Base-by-base conservation (phyloP, 2,329 filamentous ascomycete species). In the Leptodontidium sp. region DNA sequence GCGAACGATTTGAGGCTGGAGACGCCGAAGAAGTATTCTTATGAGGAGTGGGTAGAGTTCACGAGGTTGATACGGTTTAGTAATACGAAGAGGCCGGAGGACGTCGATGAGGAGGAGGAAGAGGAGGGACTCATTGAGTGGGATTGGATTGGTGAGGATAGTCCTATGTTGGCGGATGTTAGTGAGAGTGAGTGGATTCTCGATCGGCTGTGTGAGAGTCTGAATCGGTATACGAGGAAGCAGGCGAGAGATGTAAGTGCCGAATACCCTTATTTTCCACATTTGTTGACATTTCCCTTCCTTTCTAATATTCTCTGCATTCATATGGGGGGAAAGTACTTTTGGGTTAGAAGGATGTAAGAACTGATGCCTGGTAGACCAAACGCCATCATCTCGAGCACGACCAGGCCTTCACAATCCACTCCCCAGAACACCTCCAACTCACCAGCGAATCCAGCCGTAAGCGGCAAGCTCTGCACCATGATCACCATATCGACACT, bases 121-220 rank as follows among this genome's bases (percentile, higher is more conserved):
- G 83, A 86, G n/a, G 85, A 87, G 35, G 88, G 86, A 0, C 75
- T 90, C 21, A 81, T 91, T 1, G 86, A 90, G 43, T 92, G 90
- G 90, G 90, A 92, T 75, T 93, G 90, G 90, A 88, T 93, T 65
- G 89, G 90, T 0, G 86, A 91, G 72, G 84, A 88, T 67, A 90
- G 88, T 74, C 90, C 90, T 0, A 87, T 93, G 85, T 80, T 92
- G 74, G 86, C 87, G 3, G 84, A 86, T 57, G 80, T 87, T 70
- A 85, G 82, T 7, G 90, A 93, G 79, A 83, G 88, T 0, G 88
- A 91, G 77, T 92, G 90, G 86, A 80, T 92, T 66, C 79, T 93
- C 1, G 86, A 90, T 76, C 82, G 88, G 43, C 78, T 92, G 14
- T 89, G 87, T 75, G 89, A 91, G 78, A 91, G 88, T 76, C 77